phyloP scores from a whole-genome alignment of 192 early-diverging fungal species.

The Coemansia erecta region DNA sequence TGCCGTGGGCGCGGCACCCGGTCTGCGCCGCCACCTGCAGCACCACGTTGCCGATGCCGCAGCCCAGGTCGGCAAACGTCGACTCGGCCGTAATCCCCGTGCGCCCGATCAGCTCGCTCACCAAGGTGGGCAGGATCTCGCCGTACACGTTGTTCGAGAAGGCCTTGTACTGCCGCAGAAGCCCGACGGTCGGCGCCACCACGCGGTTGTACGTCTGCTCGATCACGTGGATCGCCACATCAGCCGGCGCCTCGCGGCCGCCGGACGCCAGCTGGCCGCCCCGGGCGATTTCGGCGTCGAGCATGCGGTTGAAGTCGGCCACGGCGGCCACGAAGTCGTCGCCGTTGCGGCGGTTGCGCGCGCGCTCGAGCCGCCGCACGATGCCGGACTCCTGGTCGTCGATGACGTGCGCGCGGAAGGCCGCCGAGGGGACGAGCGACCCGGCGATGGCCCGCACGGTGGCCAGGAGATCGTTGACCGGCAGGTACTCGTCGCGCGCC shows the following conservation, averaged over 20 bases:
- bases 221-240: conserved; percentile 79
- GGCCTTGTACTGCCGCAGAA: conserved; percentile 76
- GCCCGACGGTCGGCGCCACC: conserved; percentile 72
- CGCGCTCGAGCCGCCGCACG: conserved; percentile 72
- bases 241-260: conserved; percentile 50
- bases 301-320: conserved; percentile 69
- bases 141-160: conserved; percentile 98
- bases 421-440: not conserved
- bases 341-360: conserved; percentile 68
- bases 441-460: conserved; percentile 33
- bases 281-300: conserved; percentile 39
- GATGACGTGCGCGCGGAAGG: conserved; percentile 7
- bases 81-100: conserved; percentile 63
- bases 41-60: conserved; percentile 96
- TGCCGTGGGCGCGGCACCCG: conserved; percentile 76
- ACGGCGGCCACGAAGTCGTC: conserved; percentile 68
- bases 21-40: conserved; percentile 91
- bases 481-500: conserved; percentile 72
- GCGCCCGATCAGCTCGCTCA: conserved; percentile 77
- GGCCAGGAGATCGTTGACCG: conserved; percentile 73
- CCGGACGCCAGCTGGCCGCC: conserved; percentile 11
- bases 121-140: conserved; percentile 82
- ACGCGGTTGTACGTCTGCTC: conserved; percentile 87
- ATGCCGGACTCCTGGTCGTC: conserved; percentile 63
- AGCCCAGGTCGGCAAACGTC: conserved; percentile 90